A percentile compares a stretch with the other conserved stretches of the same genome.
Conservation (phyloP, 352 stramenopile species). For the Thalassiosira hispida region DNA sequence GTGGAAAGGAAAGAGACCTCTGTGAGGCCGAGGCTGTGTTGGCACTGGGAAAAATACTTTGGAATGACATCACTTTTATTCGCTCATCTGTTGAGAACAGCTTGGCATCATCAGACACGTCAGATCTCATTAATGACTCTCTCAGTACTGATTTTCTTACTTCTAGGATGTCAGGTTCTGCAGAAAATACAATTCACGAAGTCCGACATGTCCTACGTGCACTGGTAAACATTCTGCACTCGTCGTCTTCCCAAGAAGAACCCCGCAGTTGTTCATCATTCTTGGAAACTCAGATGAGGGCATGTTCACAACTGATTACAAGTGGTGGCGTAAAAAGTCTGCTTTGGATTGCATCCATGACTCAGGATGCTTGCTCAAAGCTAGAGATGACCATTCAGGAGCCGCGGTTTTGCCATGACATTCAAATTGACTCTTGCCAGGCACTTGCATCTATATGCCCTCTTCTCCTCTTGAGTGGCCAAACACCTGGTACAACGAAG, state of each 20-base stretch:
- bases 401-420: conserved; percentile 16
- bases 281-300: conserved; percentile 6
- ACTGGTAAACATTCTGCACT: conserved; percentile 32
- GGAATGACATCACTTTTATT: conserved; percentile 27
- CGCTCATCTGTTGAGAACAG: conserved; percentile 19
- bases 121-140: conserved; percentile 28
- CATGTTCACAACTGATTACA: conserved; percentile 28
- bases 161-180: not conserved
- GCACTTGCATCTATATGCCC: conserved; percentile 51
- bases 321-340: conserved; percentile 66
- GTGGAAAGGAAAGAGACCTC: conserved; percentile 50
- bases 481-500: conserved; percentile 33
- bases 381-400: conserved; percentile 26
- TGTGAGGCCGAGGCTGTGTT: conserved; percentile 52
- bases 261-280: not conserved
- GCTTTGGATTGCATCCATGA: conserved; percentile 58
- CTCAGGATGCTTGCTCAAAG: conserved; percentile 19
- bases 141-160: conserved; percentile 21
- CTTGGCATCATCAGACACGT: conserved; percentile 5
- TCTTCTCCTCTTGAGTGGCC: conserved; percentile 55
- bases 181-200: conserved; percentile 25
- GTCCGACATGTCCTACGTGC: conserved; percentile 27
- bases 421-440: conserved; percentile 63
- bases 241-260: conserved; percentile 1
- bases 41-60: conserved; percentile 56